phyloP scores from a whole-genome alignment of 148 eudicot genomes.

The Rheum nobile region DNA sequence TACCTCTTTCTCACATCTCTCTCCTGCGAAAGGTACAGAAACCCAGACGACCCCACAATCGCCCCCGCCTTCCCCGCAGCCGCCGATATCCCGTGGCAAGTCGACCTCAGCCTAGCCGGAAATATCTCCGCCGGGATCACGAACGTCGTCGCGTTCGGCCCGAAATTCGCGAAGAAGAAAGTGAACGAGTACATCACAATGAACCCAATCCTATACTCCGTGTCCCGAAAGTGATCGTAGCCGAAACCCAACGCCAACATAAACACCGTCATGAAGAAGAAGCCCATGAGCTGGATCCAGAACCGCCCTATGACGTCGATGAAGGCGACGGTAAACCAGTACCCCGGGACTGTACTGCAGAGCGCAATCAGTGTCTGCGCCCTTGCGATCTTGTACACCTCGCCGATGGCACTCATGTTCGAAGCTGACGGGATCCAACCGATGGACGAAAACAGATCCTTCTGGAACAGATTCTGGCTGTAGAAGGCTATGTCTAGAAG shows the following conservation, averaged over 20 bases:
- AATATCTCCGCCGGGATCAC: conserved; percentile 24
- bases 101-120: conserved; percentile 25
- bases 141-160: conserved; percentile 23
- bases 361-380: conserved; percentile 58
- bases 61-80: conserved; percentile 25
- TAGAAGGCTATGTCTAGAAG: conserved; percentile 60
- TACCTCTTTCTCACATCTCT: conserved; percentile 12
- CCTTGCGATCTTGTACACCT: conserved; percentile 38
- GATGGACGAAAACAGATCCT: conserved; percentile 39
- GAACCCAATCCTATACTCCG: conserved; percentile 19
- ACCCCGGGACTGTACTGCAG: conserved; percentile 63
- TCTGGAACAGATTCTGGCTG: no score
- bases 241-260: conserved; percentile 66
- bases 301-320: conserved; percentile 55
- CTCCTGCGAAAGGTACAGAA: conserved; percentile 17
- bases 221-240: conserved; percentile 31
- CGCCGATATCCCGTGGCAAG: conserved; percentile 20
- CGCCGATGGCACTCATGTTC: conserved; percentile 48
- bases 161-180: conserved; percentile 24
- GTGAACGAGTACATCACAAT: conserved; percentile 20
- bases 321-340: conserved; percentile 53
- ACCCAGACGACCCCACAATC: conserved; percentile 21
- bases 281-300: conserved; percentile 51
- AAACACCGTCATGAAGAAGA: conserved; percentile 66
- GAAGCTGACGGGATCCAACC: conserved; percentile 49